A percentile compares a stretch with the other conserved stretches of the same genome.
phyloP scores from a whole-genome alignment of 192 early-diverging fungal species.

The Rhizophagus clarus region DNA sequence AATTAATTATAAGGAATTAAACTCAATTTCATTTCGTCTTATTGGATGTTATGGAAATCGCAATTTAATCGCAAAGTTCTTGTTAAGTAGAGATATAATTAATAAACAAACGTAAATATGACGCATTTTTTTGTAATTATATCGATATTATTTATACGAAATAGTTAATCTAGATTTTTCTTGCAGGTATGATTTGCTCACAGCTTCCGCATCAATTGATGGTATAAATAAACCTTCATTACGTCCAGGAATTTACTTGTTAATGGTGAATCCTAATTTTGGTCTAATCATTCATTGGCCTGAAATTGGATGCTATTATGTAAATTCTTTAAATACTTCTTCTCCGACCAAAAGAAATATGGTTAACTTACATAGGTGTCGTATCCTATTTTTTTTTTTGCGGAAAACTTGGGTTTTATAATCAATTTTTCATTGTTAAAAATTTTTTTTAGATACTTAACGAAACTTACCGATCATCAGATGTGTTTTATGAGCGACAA shows the following conservation, averaged over 20 bases:
- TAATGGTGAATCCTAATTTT: neutral
- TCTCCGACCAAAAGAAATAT: conserved; percentile 27
- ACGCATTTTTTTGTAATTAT: neutral
- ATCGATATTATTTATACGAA: neutral
- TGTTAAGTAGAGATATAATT: conserved; percentile 1
- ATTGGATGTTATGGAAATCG: conserved; percentile 23
- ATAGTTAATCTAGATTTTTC: neutral
- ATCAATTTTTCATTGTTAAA: neutral
- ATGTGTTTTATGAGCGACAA: conserved; percentile 26
- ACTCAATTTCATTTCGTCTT: conserved; percentile 9
- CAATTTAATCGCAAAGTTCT: neutral
- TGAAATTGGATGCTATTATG: conserved; percentile 30
- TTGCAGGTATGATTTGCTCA: neutral
- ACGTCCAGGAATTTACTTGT: conserved; percentile 9
- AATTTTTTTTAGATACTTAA: conserved; percentile 29
- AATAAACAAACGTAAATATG: neutral
- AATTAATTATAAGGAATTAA: neutral
- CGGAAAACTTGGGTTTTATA: neutral
- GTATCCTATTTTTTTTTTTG: neutral
- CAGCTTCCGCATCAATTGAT: neutral
- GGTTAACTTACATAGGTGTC: conserved; percentile 32
- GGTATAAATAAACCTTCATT: neutral
- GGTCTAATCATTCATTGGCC: conserved; percentile 33
- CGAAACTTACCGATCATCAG: conserved; percentile 30
- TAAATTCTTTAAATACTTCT: neutral